Percentiles rank a stretch among this genome's conserved stretches.
These are phyloP conservation scores for Lactarius hengduanensis DNA, from an alignment of 768 basidiomycete species.

Conservation along the genomic window DNA sequence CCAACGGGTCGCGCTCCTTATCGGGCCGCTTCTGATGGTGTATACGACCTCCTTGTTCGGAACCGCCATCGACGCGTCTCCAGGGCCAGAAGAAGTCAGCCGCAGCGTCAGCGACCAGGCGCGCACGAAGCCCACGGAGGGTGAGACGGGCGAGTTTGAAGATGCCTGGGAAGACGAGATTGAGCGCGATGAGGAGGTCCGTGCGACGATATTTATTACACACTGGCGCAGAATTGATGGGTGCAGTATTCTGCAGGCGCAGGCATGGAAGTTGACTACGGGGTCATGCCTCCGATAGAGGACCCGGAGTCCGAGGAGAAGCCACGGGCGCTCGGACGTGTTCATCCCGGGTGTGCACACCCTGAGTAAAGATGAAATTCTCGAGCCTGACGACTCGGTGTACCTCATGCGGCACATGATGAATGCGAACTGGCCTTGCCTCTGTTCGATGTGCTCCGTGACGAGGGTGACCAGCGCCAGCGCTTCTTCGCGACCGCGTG, in stretches of 20 bases:
- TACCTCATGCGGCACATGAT: slow-evolving; percentile 97
- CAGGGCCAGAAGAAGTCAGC: slow-evolving; percentile 47
- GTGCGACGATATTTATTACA: slow-evolving; percentile 41
- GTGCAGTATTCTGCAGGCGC: slow-evolving; percentile 44
- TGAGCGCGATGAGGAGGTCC: slow-evolving; percentile 75
- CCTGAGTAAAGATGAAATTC: slow-evolving; percentile 78
- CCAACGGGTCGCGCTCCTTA: not conserved
- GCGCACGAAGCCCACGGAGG: slow-evolving; percentile 45
- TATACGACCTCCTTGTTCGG: slow-evolving; percentile 30
- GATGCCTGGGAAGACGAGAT: slow-evolving; percentile 98
- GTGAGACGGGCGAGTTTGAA: slow-evolving; percentile 93
- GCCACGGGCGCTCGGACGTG: slow-evolving; percentile 51
- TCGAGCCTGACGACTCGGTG: slow-evolving; percentile 92
- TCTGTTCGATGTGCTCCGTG: slow-evolving; percentile 92
- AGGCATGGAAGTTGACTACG: slow-evolving; percentile 84
- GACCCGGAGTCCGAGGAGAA: slow-evolving; percentile 63
- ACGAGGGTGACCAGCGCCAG: slow-evolving; percentile 88
- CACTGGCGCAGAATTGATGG: slow-evolving; percentile 28
- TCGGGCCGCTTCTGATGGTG: not conserved
- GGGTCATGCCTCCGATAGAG: slow-evolving; percentile 73
- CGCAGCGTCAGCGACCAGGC: slow-evolving; percentile 40
- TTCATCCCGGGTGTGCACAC: slow-evolving; percentile 81
- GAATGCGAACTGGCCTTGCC: slow-evolving; percentile 91
- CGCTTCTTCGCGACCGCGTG: slow-evolving; percentile 85
- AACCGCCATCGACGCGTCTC: slow-evolving; percentile 42